phyloP scores from a whole-genome alignment of 176 grass and related monocot species.

The Zoysia japonica region DNA sequence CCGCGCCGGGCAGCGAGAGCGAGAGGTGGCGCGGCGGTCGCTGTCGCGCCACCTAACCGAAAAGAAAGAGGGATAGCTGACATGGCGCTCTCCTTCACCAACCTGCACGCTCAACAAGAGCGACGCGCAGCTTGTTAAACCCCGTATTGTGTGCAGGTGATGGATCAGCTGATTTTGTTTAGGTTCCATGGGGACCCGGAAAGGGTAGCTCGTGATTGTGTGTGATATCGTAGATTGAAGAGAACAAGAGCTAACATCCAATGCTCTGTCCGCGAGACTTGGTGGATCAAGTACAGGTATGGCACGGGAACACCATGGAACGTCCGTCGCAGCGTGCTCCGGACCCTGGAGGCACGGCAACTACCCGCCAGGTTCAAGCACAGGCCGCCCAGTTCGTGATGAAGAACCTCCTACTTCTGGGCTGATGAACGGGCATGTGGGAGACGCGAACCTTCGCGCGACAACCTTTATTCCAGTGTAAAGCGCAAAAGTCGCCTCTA shows the following conservation, averaged over 20 bases:
- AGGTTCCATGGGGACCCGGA: background rate
- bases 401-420: too few species aligned
- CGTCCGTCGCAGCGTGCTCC: background rate
- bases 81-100: conserved; percentile 24
- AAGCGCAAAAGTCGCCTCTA: background rate
- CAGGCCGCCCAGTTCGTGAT: too few species aligned
- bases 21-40: background rate
- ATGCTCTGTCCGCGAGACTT: background rate
- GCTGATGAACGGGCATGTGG: background rate
- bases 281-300: too few species aligned
- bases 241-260: background rate
- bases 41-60: conserved; percentile 2
- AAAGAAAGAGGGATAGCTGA: background rate
- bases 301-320: too few species aligned
- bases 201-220: background rate
- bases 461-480: background rate
- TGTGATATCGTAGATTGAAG: background rate
- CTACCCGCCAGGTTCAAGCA: too few species aligned
- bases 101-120: background rate
- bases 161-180: background rate
- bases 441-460: conserved; percentile 12
- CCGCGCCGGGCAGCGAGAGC: background rate
- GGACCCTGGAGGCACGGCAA: too few species aligned
- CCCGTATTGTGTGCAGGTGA: background rate
- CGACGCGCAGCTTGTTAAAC: background rate